Conservation (phyloP, 495 filamentous ascomycete genomes). For the Collariella sp. region DNA sequence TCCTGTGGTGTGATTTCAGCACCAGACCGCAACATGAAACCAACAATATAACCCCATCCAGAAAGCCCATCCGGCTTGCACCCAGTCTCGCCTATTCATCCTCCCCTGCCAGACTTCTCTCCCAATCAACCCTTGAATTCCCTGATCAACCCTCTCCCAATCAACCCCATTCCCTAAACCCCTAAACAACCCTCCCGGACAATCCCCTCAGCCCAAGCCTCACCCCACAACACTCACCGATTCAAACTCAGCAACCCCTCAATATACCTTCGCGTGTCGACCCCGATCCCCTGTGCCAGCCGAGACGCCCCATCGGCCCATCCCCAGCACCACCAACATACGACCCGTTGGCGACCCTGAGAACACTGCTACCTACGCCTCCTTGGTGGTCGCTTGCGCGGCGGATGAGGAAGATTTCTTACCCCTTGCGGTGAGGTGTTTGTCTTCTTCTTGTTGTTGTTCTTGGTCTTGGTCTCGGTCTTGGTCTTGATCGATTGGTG, state of each 20-base stretch:
- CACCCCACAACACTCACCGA: conserved; percentile 35
- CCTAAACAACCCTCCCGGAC: no score
- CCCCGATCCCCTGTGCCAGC: conserved; percentile 76
- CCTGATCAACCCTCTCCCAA: no score
- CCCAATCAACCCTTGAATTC: no score
- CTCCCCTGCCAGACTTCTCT: no score
- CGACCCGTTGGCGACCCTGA: conserved; percentile 31
- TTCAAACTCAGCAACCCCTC: conserved; percentile 72
- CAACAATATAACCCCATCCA: no score
- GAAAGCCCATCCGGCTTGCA: no score
- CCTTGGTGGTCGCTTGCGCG: conserved; percentile 59
- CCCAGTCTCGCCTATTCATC: no score
- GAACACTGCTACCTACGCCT: conserved; percentile 10
- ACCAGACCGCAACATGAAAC: no score
- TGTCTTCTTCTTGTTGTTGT: neutral
- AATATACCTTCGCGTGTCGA: conserved; percentile 81
- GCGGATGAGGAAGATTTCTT: conserved; percentile 73
- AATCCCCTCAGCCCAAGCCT: no score
- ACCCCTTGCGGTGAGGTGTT: conserved; percentile 27
- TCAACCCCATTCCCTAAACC: no score
- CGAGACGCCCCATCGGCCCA: conserved; percentile 54
- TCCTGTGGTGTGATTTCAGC: no score
- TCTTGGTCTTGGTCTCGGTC: no score
- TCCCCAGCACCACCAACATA: conserved; percentile 36
- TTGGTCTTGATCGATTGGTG: neutral